Base-by-base conservation (phyloP, 2,329 filamentous ascomycete genomes). In the Hymenotorrendiella dingleyae region DNA sequence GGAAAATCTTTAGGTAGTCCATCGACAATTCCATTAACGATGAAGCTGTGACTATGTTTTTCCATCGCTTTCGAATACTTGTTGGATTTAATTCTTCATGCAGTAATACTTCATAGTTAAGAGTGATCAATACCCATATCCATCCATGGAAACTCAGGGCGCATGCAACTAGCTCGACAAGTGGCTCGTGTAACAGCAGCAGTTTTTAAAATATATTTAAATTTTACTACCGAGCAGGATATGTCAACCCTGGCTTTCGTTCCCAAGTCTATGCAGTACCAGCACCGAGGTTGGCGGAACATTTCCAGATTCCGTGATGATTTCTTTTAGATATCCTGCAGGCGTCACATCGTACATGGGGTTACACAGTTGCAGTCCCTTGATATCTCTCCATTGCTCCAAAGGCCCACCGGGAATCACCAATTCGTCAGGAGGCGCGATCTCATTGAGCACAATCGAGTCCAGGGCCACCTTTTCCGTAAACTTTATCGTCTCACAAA, bases 401-500 rank as follows among this genome's bases (percentile, higher is more conserved):
- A 81, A 58, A 45, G 58, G 45, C 29, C 58, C 56, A 54, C 66
- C 55, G 20, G 57, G 62, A 52, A 52, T 63, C 24, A 55, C 49
- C 40, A 85, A 67, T 67, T 87, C 73, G 64, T 84, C 78, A 65
- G 87, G 59, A 63, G 90, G 74, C 66, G 79, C 89, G 49, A 96
- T 83, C 69, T 98, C 93, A 63, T 98, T 98, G 58, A 88, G 83
- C 30, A 93, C 91, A 53, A 97, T 86, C 19, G 88, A 91, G 66
- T 97, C 93, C 11, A 94, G 79, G 6, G 88, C 86, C 9, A 96
- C 87, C 45, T 88, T 83, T 55, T 88, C 82, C 57, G 93, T 86
- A 63, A 97, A 96, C 67, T 97, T 98, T 68, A 97, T 82, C 4
- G 85, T 93, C 68, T 97, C 91, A 64, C 88, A 95, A 46, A 94